Percentiles rank a stretch among this genome's conserved stretches.
Evolutionary conservation across 1,284 basidiomycete genomes (phyloP).

Genomic region (Rhodotorula sp.): DNA sequence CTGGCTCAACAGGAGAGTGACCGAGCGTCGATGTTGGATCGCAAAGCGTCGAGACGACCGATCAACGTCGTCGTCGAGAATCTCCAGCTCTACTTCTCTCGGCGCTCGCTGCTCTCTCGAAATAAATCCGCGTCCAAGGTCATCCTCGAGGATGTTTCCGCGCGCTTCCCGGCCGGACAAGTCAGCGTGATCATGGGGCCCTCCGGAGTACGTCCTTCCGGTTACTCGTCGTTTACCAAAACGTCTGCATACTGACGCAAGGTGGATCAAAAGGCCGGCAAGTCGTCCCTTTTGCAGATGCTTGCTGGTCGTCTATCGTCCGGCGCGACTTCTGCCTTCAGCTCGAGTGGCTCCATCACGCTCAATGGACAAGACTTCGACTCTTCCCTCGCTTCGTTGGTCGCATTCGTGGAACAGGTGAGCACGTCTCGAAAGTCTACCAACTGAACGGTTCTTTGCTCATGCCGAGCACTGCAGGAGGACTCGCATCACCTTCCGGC

Average conservation of each 20-base stretch:
- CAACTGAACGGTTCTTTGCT: background rate
- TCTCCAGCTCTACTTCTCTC: conserved; percentile 39
- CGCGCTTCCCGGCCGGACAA: conserved; percentile 54
- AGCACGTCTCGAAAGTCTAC: background rate
- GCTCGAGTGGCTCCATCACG: conserved; percentile 47
- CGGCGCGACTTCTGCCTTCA: conserved; percentile 50
- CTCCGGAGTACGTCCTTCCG: conserved; percentile 19
- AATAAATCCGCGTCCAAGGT: conserved; percentile 41
- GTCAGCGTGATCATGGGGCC: conserved; percentile 54
- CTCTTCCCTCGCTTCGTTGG: conserved; percentile 47
- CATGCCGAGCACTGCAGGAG: conserved; percentile 43
- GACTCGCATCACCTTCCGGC: conserved; percentile 56
- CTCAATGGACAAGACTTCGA: conserved; percentile 49
- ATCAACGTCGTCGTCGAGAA: conserved; percentile 29
- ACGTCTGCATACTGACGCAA: conserved; percentile 21
- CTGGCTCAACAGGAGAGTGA: background rate
- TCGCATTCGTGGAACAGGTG: conserved; percentile 57
- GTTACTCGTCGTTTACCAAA: too few species aligned
- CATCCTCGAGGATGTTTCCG: conserved; percentile 54
- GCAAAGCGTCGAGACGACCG: background rate
- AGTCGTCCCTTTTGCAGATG: conserved; percentile 55
- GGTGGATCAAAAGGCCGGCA: conserved; percentile 50
- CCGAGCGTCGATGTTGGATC: background rate
- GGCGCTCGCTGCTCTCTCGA: background rate
- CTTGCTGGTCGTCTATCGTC: conserved; percentile 52